phyloP scores from a whole-genome alignment of 345 rosid species.

The Lumnitzera racemosa region DNA sequence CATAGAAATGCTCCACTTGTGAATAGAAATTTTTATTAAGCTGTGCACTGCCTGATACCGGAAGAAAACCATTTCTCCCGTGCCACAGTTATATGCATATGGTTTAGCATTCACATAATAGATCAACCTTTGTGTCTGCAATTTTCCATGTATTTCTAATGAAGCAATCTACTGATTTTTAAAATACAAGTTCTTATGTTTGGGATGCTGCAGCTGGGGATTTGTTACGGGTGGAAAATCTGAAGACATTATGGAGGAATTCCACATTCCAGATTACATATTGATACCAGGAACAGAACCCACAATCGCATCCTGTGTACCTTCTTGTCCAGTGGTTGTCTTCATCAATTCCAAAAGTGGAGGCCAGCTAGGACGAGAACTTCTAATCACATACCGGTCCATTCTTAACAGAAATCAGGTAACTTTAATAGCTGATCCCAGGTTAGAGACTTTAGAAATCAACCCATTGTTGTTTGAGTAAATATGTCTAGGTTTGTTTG shows the following conservation, averaged over 20 bases:
- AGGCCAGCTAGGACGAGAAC: slow-evolving; percentile 63
- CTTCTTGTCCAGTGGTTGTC: slow-evolving; percentile 53
- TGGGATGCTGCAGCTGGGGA: background rate
- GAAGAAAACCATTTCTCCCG: too few species aligned
- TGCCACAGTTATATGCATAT: too few species aligned
- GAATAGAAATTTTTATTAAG: too few species aligned
- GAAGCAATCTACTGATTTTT: too few species aligned
- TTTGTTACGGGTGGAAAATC: background rate
- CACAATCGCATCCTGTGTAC: slow-evolving; percentile 5
- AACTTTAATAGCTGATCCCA: background rate
- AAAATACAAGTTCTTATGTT: too few species aligned
- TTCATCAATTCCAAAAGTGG: slow-evolving; percentile 70
- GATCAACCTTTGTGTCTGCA: too few species aligned
- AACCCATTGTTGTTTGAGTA: too few species aligned
- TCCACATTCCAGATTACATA: slow-evolving; percentile 37
- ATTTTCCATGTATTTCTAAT: too few species aligned
- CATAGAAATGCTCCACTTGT: too few species aligned
- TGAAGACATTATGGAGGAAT: slow-evolving; percentile 16
- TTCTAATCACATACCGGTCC: slow-evolving; percentile 43
- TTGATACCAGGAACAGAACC: slow-evolving; percentile 25
- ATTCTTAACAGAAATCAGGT: slow-evolving; percentile 59
- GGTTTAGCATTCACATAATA: too few species aligned
- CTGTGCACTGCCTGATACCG: too few species aligned
- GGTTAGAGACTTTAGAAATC: background rate
- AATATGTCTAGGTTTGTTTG: too few species aligned